These are phyloP conservation scores for Diatrype stigma DNA, from an alignment of 2,329 filamentous ascomycete genomes.

Conservation along the genomic window DNA sequence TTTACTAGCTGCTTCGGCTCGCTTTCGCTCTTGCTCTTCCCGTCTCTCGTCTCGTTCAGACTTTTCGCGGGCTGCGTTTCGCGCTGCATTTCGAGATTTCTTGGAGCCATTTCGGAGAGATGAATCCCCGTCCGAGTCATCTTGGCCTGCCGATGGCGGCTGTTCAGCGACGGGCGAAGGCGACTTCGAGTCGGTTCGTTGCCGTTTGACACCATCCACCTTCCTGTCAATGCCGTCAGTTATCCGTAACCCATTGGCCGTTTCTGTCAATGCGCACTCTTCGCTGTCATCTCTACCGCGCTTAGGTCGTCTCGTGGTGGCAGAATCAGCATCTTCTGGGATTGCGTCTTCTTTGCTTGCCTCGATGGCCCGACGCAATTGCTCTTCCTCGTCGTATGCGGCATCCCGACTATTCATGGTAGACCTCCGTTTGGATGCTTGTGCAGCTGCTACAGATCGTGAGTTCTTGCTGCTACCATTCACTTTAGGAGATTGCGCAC, in stretches of 20 bases:
- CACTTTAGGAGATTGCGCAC: constrained; percentile 48
- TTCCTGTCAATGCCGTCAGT: constrained; percentile 49
- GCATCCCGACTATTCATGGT: constrained; percentile 97
- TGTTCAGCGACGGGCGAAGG: constrained; percentile 54
- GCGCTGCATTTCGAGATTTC: constrained; percentile 55
- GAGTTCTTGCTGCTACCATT: constrained; percentile 50
- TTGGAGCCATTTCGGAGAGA: constrained; percentile 56
- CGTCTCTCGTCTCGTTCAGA: constrained; percentile 68
- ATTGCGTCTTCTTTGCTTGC: constrained; percentile 83
- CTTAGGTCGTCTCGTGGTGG: constrained; percentile 63
- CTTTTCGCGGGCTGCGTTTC: constrained; percentile 59
- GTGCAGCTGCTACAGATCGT: constrained; percentile 43
- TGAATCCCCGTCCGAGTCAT: constrained; percentile 71
- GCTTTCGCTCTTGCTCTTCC: constrained; percentile 71
- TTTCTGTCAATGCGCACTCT: constrained; percentile 62
- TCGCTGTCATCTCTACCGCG: constrained; percentile 86
- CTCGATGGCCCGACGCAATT: constrained; percentile 83
- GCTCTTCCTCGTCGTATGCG: constrained; percentile 92
- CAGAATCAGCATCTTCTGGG: constrained; percentile 46
- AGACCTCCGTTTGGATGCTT: constrained; percentile 76
- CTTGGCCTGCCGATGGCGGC: constrained; percentile 41
- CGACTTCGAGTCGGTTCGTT: constrained; percentile 75
- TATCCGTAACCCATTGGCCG: constrained; percentile 11
- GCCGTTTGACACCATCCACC: constrained; percentile 69
- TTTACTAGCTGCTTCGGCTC: constrained; percentile 71